Conservation (phyloP, 441 rosid genomes). For the Isatis lusitanica region DNA sequence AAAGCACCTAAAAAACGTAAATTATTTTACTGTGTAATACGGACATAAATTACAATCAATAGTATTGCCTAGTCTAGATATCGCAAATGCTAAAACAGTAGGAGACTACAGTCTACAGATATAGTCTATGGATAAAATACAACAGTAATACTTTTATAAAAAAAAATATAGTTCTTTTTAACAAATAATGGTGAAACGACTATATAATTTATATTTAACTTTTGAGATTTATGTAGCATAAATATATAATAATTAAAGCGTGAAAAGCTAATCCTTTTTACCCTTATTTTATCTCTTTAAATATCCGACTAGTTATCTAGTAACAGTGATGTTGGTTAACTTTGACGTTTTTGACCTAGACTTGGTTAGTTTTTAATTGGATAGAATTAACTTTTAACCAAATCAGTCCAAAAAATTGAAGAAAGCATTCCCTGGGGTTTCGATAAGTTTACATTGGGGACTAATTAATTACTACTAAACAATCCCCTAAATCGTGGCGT, state of each 20-base stretch:
- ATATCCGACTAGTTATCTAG: neutral
- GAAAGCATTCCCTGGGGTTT: neutral
- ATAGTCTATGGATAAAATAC: neutral
- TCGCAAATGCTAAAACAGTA: neutral
- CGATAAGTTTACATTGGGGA: neutral
- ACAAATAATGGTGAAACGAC: neutral
- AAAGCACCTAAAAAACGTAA: neutral
- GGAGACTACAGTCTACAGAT: neutral
- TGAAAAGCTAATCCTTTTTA: neutral
- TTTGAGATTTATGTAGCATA: neutral
- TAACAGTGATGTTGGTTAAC: neutral
- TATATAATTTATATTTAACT: neutral
- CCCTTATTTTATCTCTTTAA: neutral
- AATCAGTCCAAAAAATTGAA: neutral
- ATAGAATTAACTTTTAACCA: neutral
- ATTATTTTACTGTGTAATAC: too few species aligned
- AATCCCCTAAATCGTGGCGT: conserved; percentile 15
- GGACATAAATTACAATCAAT: neutral
- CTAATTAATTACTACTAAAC: neutral
- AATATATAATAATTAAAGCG: neutral
- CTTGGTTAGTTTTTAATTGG: neutral
- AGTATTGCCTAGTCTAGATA: neutral
- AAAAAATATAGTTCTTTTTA: too few species aligned
- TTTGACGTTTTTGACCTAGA: neutral
- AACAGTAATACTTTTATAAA: neutral